Evolutionary conservation across 495 filamentous ascomycete genomes (phyloP).

Genomic region (Thermochaetoides thermophila): DNA sequence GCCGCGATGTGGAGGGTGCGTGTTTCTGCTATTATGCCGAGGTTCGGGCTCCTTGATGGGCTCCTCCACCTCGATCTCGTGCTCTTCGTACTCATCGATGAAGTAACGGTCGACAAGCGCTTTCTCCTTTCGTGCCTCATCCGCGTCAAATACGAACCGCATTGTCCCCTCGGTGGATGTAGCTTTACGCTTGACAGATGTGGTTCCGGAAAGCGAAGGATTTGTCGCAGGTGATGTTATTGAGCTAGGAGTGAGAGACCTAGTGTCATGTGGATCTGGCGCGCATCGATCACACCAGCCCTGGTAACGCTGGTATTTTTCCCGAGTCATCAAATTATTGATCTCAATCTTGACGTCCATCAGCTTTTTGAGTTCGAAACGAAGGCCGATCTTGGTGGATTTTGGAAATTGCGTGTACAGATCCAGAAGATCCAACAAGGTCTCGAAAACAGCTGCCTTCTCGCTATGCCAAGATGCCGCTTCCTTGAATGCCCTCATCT

Average conservation of each 20-base stretch:
- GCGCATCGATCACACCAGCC: conserved; percentile 30
- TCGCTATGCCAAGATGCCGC: conserved; percentile 40
- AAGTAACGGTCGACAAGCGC: conserved; percentile 50
- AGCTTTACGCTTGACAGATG: conserved; percentile 27
- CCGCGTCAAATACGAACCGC: conserved; percentile 80
- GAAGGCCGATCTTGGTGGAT: conserved; percentile 54
- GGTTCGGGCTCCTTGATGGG: conserved; percentile 21
- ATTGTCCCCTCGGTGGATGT: conserved; percentile 62
- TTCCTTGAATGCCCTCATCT: conserved; percentile 19
- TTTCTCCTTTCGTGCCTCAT: conserved; percentile 57
- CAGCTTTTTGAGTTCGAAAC: conserved; percentile 57
- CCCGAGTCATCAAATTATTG: conserved; percentile 52
- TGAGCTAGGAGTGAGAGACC: conserved; percentile 21
- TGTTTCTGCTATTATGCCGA: conserved; percentile 13
- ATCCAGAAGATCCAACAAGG: conserved; percentile 72
- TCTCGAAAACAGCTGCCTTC: conserved; percentile 65
- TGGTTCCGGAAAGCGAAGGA: conserved; percentile 14
- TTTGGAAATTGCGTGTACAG: conserved; percentile 66
- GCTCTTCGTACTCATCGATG: conserved; percentile 65
- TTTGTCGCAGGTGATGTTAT: conserved; percentile 26
- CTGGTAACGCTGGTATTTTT: conserved; percentile 20
- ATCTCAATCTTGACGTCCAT: conserved; percentile 72
- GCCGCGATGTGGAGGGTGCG: conserved; percentile 4
- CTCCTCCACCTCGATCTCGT: conserved; percentile 50
- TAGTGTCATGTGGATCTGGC: conserved; percentile 17